A percentile compares a stretch with the other conserved stretches of the same genome.
Evolutionary conservation across 257 asterid species (phyloP).

Genomic region (Nicotiana obtusifolia): DNA sequence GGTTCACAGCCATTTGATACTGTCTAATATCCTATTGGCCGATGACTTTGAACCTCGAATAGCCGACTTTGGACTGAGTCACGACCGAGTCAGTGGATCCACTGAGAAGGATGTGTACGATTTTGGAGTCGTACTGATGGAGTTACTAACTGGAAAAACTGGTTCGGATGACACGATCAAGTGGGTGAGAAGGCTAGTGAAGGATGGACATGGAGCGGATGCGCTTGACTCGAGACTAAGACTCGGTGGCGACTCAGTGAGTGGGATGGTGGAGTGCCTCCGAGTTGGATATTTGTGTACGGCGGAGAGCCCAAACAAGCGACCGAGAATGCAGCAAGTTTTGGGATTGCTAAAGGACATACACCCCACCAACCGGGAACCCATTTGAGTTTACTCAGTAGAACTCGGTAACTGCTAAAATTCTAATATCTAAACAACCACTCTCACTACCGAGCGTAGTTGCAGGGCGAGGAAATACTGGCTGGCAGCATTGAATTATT

Average conservation of each 20-base stretch:
- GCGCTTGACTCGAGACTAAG: slow-evolving; percentile 62
- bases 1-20: slow-evolving; percentile 68
- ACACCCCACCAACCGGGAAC: slow-evolving; percentile 27
- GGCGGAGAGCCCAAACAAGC: slow-evolving; percentile 61
- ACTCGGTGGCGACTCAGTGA: slow-evolving; percentile 43
- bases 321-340: slow-evolving; percentile 90
- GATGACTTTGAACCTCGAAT: slow-evolving; percentile 82
- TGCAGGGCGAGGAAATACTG: neutral
- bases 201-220: slow-evolving; percentile 48
- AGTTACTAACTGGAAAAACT: slow-evolving; percentile 52
- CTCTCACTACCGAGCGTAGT: neutral
- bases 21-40: slow-evolving; percentile 55
- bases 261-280: slow-evolving; percentile 81
- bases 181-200: slow-evolving; percentile 52
- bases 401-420: neutral
- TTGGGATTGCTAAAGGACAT: slow-evolving; percentile 78
- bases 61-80: slow-evolving; percentile 56
- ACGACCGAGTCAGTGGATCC: slow-evolving; percentile 29
- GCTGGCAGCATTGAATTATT: neutral
- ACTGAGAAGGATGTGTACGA: slow-evolving; percentile 60
- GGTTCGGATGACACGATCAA: slow-evolving; percentile 41
- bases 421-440: neutral
- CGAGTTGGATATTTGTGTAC: slow-evolving; percentile 86
- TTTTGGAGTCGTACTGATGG: slow-evolving; percentile 70
- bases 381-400: slow-evolving; percentile 8